Base-by-base conservation (phyloP, 345 rosid species). In the Aegle marmelos region DNA sequence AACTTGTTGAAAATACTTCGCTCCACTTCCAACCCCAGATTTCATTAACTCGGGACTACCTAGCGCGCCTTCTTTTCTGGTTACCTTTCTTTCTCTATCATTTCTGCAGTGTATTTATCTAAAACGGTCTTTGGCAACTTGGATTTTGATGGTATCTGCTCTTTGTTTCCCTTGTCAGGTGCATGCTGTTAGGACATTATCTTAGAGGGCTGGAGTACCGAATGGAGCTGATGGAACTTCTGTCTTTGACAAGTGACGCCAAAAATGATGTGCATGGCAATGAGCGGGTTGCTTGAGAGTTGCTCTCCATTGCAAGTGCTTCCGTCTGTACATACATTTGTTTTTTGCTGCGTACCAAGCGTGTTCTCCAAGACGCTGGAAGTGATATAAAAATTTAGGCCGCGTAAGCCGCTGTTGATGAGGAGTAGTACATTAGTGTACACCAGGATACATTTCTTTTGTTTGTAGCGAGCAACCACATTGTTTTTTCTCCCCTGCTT, bases 31-130 rank as follows among this genome's bases (percentile, higher is more conserved):
- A 92, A 83, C 98, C 97, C 34, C 88, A 85, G 39, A 80, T 93
- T 78, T 93, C 94, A 34, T 83, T 93, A 54, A 87, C 93, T 6
- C 89, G 99, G 82, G 99, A 92, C 85, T 93, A 93, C 86, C 88
- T 95, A 59, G 99, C 99, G 2, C 95, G 98, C 41, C 91, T 93
- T 59, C 96, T 95, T 79, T 95, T 95, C 90, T 95, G 99, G 98
- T 95, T 73, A 83, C 92, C 31, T 83, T 70, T 54, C 64, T 31
- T 57, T 78, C 36, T 19, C 33, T 7, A 28, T 41, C 17, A n/a
- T 74, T 69, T 19, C 33, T 58, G 9, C 56, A 11, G 13, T 34
- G 54, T 16, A 4, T 37, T 28, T 24, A 39, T 58, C 22, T 30
- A 11, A 50, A 60, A 25, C n/a, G 9, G 24, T 62, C 68, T 68